Base-by-base conservation (phyloP, 306 rosid genomes). In the Herpetospermum pedunculosum region DNA sequence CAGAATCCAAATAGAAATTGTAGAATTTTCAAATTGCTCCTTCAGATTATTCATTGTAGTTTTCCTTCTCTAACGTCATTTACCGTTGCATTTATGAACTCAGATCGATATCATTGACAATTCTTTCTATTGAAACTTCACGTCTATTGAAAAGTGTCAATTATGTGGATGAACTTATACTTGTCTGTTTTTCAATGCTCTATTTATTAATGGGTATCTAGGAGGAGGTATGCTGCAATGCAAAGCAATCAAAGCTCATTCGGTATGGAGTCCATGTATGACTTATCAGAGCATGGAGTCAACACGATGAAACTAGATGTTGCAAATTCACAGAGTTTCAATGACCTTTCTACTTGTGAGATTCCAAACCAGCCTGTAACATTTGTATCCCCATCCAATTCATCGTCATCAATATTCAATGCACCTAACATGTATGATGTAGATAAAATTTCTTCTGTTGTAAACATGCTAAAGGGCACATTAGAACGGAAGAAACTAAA, bases 391-490 rank as follows among this genome's bases (percentile, higher is more conserved):
- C 90, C 94, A 2, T 87, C 92, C 23, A 87, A 87, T 78, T 93
- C 97, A 47, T 83, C 92, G 59, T 87, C 98, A 37, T 83, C 89
- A 38, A 87, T 84, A 63, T 89, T 90, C 81, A 84, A 87, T 77
- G 72, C 84, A 74, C 79, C 79, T 26, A 88, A 79, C 78, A 70
- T 83, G 74, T 85, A 60, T 26, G 96, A 90, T 32, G 82, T 78
- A 72, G 98, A 93, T 85, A 89, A 87, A 85, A 86, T 93, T 44
- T 90, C 98, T 60, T 89, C 96, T 46, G 84, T 90, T 80, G 98
- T 93, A 37, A 93, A 83, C 78, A 88, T 93, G 97, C 93, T 93
- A 30, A 90, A 90, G 85, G 96, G 93, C 40, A 89, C 98, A 15
- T 74, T 93, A 77, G 96, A 93, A 75, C 86, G 94, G 44, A 90